Base-by-base conservation (phyloP, 2,329 filamentous ascomycete genomes). In the Fusarium sp. region DNA sequence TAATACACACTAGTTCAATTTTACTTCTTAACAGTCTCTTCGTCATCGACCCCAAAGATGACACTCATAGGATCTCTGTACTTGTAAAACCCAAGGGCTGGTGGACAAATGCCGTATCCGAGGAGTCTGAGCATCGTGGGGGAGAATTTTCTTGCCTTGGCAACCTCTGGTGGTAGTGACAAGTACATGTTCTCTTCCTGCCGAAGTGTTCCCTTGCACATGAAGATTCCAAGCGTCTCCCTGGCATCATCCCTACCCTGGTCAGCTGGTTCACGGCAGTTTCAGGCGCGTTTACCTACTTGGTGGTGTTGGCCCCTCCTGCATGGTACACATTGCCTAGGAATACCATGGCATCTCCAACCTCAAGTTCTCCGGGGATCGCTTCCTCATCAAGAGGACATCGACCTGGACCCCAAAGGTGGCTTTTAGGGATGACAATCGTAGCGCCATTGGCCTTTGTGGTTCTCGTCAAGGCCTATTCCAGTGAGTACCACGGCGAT, bases 371-470 rank as follows among this genome's bases (percentile, higher is more conserved):
- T 1, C 78, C 81, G 0, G 78, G 76, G 7, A 80, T 71, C 2
- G 80, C 79, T 44, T 83, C 81, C 8, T 81, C 75, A 28, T 78
- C 71, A 8, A 77, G 60, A 3, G 82, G 82, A 8, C 70, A 72
- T 1, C 78, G 74, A 2, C 81, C 78, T 7, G 78, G 74, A 1
- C 77, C 80, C 82, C 82, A 83, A 10, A 81, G 68, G 67, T 83
- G 81, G 9, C 76, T 79, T 6, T 77, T 76, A 0, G 81, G 81
- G 44, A 83, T 82, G 2, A 76, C 78, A 18, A 80, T 69, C 0
- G 81, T 83, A 2, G 80, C 81, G 5, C 81, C 81, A 44, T 83
- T 83, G 37, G 80, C 78, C 16, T 74, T 76, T 2, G 80, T 82
- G 1, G 80, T 82, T 70, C 77, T 82, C 4, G 79, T 81, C 58